Percentiles rank a stretch among this genome's conserved stretches.
phyloP scores from a whole-genome alignment of 345 rosid genomes.

The Gossypium longicalyx region DNA sequence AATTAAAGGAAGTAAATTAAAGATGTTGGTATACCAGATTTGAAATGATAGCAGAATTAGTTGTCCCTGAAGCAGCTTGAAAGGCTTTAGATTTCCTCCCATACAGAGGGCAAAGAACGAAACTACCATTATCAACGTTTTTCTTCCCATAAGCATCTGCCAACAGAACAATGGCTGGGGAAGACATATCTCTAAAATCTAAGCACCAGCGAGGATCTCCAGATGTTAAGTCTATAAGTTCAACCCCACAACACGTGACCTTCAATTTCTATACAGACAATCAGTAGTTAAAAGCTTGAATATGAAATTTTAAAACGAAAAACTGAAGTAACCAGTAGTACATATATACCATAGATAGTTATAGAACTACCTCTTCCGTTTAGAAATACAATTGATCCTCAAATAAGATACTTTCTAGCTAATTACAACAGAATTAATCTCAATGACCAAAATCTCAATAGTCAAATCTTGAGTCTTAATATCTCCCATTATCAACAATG shows the following conservation, averaged over 20 bases:
- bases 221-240: slow-evolving; percentile 66
- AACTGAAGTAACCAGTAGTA: background rate
- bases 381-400: background rate
- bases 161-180: slow-evolving; percentile 77
- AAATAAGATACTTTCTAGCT: background rate
- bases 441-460: background rate
- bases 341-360: background rate
- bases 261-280: slow-evolving; percentile 62
- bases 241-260: slow-evolving; percentile 85
- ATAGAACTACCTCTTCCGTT: background rate
- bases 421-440: background rate
- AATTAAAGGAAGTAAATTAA: background rate
- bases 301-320: background rate
- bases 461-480: background rate
- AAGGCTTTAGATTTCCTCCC: slow-evolving; percentile 99
- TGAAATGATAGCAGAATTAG: slow-evolving; percentile 68
- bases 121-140: slow-evolving; percentile 62
- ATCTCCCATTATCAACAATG: background rate
- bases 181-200: slow-evolving; percentile 95
- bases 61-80: slow-evolving; percentile 92
- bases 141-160: slow-evolving; percentile 71
- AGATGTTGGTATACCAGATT: slow-evolving; percentile 53
- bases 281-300: slow-evolving; percentile 10
- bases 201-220: slow-evolving; percentile 93
- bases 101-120: slow-evolving; percentile 82